Evolutionary conservation across 2,329 filamentous ascomycete species (phyloP), one percentile per base, ranked within the genome.

Genomic region (Phialemonium atrogriseum): DNA sequence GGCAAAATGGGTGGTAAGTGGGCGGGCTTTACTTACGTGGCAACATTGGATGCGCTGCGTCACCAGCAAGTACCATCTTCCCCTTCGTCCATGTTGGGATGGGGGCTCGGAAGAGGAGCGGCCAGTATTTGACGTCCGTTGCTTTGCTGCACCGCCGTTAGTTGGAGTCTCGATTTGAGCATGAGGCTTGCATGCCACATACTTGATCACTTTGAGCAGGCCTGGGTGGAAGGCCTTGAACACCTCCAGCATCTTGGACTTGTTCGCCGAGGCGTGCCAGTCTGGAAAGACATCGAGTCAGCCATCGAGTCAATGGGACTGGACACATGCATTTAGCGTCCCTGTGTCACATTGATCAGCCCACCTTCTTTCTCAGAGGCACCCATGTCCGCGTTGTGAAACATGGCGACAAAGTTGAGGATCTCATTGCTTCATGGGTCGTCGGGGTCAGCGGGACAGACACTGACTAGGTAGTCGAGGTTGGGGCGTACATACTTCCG

Each of bases 341-440:
- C 20, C 8, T 22, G 20, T 22, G 8, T 22, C 20, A 22, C 8
- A 22, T 8, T 22, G 8, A 22, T 22, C 8, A 22, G 20, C 11
- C 8, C 8, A 22, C 20, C 12, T 15, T 21, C 27, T 20, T 30
- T 30, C 27, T 30, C 27, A 20, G 11, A 17, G 27, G 27, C 7
- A 17, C 23, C 13, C n/a, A 30, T 5, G 18, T 30, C 27, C 13
- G 8, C 13, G 11, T 17, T 30, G 14, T 30, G 27, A 11, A 30
- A 30, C 27, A 30, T 30, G 7, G 27, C 16, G 27, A 30, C 27
- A 15, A 30, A 30, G 27, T 30, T 30, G 18, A 21, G 27, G 7
- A 30, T 13, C 3, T 46, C 46, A 23, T 51, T 51, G 23, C 51
- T 54, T 26, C 7, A 5, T 12, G 13, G 7, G 5, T n/a, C n/a